Base-by-base conservation (phyloP, 345 rosid genomes). In the Salix suchowensis region DNA sequence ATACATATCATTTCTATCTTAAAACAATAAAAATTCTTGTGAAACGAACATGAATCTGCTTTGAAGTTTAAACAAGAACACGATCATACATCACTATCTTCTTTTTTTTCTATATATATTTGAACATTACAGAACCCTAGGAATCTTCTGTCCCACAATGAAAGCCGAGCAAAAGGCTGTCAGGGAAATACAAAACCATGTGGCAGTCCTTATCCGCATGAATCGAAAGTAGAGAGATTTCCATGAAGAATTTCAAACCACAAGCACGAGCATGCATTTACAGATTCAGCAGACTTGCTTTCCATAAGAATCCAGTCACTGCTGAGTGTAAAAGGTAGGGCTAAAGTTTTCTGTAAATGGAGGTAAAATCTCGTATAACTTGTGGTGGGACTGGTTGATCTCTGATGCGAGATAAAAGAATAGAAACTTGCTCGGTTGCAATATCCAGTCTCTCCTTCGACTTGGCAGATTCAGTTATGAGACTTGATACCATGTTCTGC, bases 371-470 rank as follows among this genome's bases (percentile, higher is more conserved):
- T 67, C 84, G 70, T 32, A 16, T 40, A 42, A 81, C 81, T 34
- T 82, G 86, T 11, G 89, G 70, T 13, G 86, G 40, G 74, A 88
- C 73, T 13, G 97, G 94, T 65, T 88, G 96, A 77, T 93, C 97
- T 74, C 90, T 87, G 75, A 95, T 79, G 65, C 91, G 97, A 32
- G 97, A 87, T 54, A 93, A 71, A 32, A 95, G 91, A 60, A 86
- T 64, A 23, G 96, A 89, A 46, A 94, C 88, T 77, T 93, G 89
- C 67, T 93, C 97, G 0, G 90, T 89, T 26, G 96, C 97, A 23
- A 91, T 82, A 67, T 92, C 96, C 65, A 95, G 74, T 83, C 98
- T 88, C 77, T 92, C 97, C 78, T 88, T 92, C 4, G 98, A 95
- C 82, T 90, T 92, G 16, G 89, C 81, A 19, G 98, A 87, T 85